Conservation (phyloP, 371 early-diverging fungal species). For the Rhizopus stolonifer region DNA sequence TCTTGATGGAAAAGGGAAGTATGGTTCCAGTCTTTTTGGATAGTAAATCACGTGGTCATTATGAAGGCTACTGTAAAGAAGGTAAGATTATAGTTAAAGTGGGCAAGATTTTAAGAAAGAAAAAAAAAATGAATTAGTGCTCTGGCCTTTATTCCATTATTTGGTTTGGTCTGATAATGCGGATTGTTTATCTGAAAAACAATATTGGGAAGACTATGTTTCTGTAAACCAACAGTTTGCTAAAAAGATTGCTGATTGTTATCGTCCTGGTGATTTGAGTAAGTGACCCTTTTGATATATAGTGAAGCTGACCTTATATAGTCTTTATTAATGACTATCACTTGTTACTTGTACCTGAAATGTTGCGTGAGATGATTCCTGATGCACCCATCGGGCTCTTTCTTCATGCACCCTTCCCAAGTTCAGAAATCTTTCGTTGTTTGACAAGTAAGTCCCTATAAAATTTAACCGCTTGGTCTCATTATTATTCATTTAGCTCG, state of each 20-base stretch:
- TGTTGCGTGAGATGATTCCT: constrained; percentile 80
- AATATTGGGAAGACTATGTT: constrained; percentile 87
- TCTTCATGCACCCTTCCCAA: constrained; percentile 97
- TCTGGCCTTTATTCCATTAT: constrained; percentile 99
- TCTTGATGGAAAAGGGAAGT: constrained; percentile 52
- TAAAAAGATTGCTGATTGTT: constrained; percentile 70
- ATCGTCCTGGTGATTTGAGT: constrained; percentile 86
- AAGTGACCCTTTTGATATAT: constrained; percentile 44
- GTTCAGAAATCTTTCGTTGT: constrained; percentile 92
- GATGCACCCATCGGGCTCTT: constrained; percentile 94
- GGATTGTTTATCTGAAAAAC: constrained; percentile 63
- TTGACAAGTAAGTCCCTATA: constrained; percentile 70
- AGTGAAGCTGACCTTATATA: constrained; percentile 1
- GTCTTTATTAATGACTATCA: constrained; percentile 99
- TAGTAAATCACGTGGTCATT: constrained; percentile 72
- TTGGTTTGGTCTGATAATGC: constrained; percentile 78
- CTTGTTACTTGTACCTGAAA: constrained; percentile 86
- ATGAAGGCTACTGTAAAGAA: constrained; percentile 91
- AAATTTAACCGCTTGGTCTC: not conserved
- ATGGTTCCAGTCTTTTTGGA: constrained; percentile 81
- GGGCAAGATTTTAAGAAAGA: too few relatives aligned
- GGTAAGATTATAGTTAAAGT: constrained; percentile 41
- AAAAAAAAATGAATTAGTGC: constrained; percentile 37
- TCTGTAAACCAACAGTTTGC: constrained; percentile 89
- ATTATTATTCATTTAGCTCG: constrained; percentile 54